Base-by-base conservation (phyloP, 2,329 filamentous ascomycete species). In the Whalleya microplaca region DNA sequence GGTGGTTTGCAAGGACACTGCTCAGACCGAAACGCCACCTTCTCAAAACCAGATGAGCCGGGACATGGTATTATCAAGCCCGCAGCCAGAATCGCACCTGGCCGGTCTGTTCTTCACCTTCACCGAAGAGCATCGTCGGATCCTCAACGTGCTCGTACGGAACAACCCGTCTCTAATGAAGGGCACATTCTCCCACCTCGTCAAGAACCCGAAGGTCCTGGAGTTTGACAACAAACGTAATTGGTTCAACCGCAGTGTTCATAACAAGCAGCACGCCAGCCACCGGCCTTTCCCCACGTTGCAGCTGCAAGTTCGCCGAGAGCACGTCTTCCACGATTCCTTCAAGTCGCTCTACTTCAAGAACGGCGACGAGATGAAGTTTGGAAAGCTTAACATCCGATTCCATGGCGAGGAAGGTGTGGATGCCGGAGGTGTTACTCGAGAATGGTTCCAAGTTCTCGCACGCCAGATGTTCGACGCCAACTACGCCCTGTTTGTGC, bases 151-250 rank as follows among this genome's bases (percentile, higher is more conserved):
- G 72, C 89, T 99, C 63, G 95, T 99, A 53, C 89, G 96, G 62
- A 92, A 96, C 70, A 98, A 96, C 65, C 95, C 96, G 27, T 96
- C 96, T 74, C 85, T 99, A 62, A 99, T 99, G 96, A 97, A 94
- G 56, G 95, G 95, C 51, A 97, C 94, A 2, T 97, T 99, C 76
- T 93, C 94, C 10, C 82, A 99, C 16, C 78, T 99, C 46, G 95
- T 98, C 61, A 97, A 96, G 80, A 99, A 99, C 71, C 96, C 95
- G 21, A 99, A 98, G 81, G 96, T 99, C 2, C 81, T 99, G 12
- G 95, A 99, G 71, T 99, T 99, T 69, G 95, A 99, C 78, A 99
- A 99, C 79, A 99, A 99, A 80, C 92, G 95, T 68, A 98, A 96
- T 76, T 99, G 96, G 82, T 99, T 99, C 81, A 97, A 87, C 72